Evolutionary conservation across 176 grass and related monocot species (phyloP).

Genomic region (Musa schizocarpa): DNA sequence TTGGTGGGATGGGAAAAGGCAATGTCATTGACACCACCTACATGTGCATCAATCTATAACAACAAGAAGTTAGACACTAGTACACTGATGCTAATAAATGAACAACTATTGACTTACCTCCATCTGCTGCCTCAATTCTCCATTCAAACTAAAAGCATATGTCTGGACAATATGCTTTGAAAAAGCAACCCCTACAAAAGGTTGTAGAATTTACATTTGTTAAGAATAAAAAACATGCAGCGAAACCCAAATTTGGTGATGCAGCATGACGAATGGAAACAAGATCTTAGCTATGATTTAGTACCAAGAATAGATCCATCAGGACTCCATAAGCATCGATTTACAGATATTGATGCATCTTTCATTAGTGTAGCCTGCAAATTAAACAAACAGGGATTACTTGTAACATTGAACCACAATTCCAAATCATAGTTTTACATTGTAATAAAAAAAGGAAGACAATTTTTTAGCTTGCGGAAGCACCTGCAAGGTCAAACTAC

Average conservation of each 20-base stretch:
- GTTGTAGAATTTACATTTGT: conserved; percentile 19
- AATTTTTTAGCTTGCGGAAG: not conserved
- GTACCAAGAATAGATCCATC: conserved; percentile 91
- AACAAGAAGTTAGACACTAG: conserved; percentile 24
- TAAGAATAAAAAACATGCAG: not conserved
- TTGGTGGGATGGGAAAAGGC: conserved; percentile 99
- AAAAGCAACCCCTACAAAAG: conserved; percentile 79
- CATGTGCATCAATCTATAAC: conserved; percentile 89
- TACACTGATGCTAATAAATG: conserved; percentile 9
- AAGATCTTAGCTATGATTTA: no score
- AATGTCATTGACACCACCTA: conserved; percentile 96
- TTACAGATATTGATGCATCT: conserved; percentile 95
- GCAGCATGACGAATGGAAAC: not conserved
- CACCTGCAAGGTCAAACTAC: conserved; percentile 85
- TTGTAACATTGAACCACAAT: no score
- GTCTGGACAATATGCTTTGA: conserved; percentile 99
- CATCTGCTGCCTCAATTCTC: conserved; percentile 76
- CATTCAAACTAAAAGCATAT: conserved; percentile 68
- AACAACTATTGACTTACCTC: conserved; percentile 53
- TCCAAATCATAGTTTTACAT: not conserved
- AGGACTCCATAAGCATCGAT: conserved; percentile 96
- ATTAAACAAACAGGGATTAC: conserved; percentile 11
- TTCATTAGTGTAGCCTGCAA: conserved; percentile 86
- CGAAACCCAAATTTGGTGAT: not conserved
- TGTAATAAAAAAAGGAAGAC: not conserved